phyloP scores from a whole-genome alignment of 1,139 yeast species.

The Kurtzmaniella quercitrusa region DNA sequence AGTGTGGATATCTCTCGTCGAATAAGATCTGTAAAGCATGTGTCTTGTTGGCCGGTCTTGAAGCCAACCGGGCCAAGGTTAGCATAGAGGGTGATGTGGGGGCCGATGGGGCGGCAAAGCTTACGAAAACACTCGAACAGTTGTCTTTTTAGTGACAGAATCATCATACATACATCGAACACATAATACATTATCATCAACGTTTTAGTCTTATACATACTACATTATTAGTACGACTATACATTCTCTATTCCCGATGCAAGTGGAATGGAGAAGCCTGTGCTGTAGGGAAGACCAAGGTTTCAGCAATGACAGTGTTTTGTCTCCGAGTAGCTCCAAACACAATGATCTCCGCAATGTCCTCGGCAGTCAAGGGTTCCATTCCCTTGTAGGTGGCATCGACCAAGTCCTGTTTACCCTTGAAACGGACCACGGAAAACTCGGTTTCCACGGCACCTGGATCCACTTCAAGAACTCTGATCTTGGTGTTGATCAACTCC shows the following conservation, averaged over 20 bases:
- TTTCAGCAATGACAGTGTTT: constrained; percentile 49
- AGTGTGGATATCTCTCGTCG: constrained; percentile 89
- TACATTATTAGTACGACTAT: neutral
- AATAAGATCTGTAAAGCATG: constrained; percentile 93
- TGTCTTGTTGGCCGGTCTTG: constrained; percentile 78
- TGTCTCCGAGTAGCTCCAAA: constrained; percentile 46
- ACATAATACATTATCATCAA: too few species aligned
- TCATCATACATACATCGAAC: neutral
- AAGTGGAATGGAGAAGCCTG: constrained; percentile 60
- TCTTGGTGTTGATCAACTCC: constrained; percentile 41
- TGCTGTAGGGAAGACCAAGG: constrained; percentile 45
- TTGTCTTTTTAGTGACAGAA: constrained; percentile 61
- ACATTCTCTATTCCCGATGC: constrained; percentile 22
- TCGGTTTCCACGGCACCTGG: constrained; percentile 54
- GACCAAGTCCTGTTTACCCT: constrained; percentile 40
- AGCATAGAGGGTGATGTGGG: constrained; percentile 46
- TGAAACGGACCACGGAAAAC: constrained; percentile 43
- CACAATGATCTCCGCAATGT: constrained; percentile 47
- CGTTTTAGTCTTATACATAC: too few species aligned
- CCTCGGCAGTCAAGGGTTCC: constrained; percentile 43
- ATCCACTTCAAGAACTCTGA: constrained; percentile 46
- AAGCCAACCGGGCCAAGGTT: constrained; percentile 64
- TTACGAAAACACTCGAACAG: constrained; percentile 61
- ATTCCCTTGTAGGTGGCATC: constrained; percentile 44
- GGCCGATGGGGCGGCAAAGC: constrained; percentile 64